Conservation (phyloP, 2,329 filamentous ascomycete genomes). For the Neodidymelliopsis sp. region DNA sequence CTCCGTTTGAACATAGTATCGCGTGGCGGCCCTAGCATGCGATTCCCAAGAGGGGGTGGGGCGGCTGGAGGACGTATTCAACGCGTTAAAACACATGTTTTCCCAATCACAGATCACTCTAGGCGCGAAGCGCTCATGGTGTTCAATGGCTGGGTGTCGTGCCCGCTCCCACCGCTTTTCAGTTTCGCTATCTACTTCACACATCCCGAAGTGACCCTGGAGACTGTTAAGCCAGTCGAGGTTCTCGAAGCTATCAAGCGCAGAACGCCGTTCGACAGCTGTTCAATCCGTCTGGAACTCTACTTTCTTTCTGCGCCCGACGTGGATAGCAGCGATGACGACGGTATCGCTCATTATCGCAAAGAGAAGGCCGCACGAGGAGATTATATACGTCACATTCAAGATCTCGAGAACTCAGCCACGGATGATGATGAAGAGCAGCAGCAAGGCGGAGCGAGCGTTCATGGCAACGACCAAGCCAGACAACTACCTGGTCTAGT, state of each 20-base stretch:
- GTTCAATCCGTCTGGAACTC: constrained; percentile 16
- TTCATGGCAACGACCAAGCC: constrained; percentile 11
- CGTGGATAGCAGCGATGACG: constrained; percentile 5
- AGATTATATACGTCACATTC: constrained; percentile 16
- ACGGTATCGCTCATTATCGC: constrained; percentile 14
- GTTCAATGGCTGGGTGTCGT: constrained; percentile 11
- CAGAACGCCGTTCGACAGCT: constrained; percentile 9
- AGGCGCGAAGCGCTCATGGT: constrained; percentile 16
- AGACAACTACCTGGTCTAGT: constrained; percentile 11
- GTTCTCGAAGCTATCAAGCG: constrained; percentile 15
- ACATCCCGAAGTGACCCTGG: constrained; percentile 13
- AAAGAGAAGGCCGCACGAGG: constrained; percentile 16
- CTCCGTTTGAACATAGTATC: constrained; percentile 11
- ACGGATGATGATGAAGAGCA: constrained; percentile 15
- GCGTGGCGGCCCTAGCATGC: constrained; percentile 11
- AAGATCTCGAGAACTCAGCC: constrained; percentile 14
- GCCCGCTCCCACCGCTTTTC: constrained; percentile 20
- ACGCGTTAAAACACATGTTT: constrained; percentile 18
- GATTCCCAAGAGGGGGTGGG: constrained; percentile 8
- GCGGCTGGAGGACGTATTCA: constrained; percentile 16
- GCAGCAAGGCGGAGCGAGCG: constrained; percentile 13
- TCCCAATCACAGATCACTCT: constrained; percentile 20
- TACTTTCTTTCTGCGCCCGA: constrained; percentile 9
- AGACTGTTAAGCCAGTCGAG: constrained; percentile 17
- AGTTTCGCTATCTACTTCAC: constrained; percentile 24